A percentile compares a stretch with the other conserved stretches of the same genome.
These are phyloP conservation scores for Zygosaccharomyces gambellarensis DNA, from an alignment of 805 yeast species.

Conservation along the genomic window DNA sequence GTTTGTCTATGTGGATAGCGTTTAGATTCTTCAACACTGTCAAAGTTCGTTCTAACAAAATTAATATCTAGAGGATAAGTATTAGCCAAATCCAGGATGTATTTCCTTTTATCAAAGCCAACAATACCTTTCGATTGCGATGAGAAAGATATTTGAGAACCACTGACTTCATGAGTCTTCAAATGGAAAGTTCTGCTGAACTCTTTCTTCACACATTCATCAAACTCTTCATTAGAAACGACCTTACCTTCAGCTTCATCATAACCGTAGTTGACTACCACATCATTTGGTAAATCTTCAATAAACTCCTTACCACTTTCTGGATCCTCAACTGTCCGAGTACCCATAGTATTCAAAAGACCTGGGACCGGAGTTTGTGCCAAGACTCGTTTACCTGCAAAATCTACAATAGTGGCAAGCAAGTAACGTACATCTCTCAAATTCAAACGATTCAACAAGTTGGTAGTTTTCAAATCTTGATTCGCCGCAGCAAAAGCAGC, in stretches of 20 bases:
- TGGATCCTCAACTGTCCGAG: conserved; percentile 37
- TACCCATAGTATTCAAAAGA: conserved; percentile 39
- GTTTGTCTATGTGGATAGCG: conserved; percentile 80
- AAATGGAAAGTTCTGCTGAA: conserved; percentile 75
- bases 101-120: conserved; percentile 82
- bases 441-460: conserved; percentile 62
- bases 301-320: conserved; percentile 39
- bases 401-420: conserved; percentile 83
- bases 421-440: conserved; percentile 60
- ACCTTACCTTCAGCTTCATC: conserved; percentile 55
- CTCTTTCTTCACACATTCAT: conserved; percentile 45
- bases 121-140: conserved; percentile 77
- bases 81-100: conserved; percentile 78
- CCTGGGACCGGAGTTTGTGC: conserved; percentile 98
- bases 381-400: conserved; percentile 78
- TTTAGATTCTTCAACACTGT: conserved; percentile 36
- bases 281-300: conserved; percentile 35
- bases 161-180: conserved; percentile 55
- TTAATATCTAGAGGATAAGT: conserved; percentile 79
- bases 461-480: conserved; percentile 74
- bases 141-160: conserved; percentile 55
- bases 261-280: conserved; percentile 68
- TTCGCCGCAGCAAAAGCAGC: conserved; percentile 78
- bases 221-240: conserved; percentile 49
- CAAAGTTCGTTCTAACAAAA: conserved; percentile 58